These are phyloP conservation scores for Colletotrichum lentis DNA, from an alignment of 2,329 filamentous ascomycete species.

Conservation along the genomic window DNA sequence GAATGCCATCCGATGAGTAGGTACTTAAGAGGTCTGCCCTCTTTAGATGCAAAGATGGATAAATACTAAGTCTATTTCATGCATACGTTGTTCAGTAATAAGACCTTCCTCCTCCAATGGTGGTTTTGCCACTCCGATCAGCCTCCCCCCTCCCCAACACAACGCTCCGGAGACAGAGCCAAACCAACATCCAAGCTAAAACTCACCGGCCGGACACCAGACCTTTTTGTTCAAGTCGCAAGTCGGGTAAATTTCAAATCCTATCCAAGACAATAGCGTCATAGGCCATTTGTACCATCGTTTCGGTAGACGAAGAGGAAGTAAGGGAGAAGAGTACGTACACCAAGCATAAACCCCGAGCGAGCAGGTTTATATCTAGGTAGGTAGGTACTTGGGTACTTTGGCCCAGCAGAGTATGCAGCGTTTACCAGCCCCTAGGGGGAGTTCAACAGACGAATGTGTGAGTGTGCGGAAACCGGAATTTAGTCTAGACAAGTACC, in stretches of 20 bases:
- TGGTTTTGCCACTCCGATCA: neutral
- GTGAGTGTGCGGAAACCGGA: neutral
- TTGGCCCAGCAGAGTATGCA: neutral
- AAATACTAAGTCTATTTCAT: neutral
- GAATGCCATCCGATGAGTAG: no score
- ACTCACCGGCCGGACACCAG: neutral
- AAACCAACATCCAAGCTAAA: neutral
- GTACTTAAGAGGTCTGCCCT: neutral
- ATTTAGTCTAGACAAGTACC: neutral
- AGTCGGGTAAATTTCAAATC: neutral
- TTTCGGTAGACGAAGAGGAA: no score
- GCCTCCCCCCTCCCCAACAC: neutral
- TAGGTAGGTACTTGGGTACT: neutral
- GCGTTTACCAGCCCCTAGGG: neutral
- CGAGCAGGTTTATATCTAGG: no score
- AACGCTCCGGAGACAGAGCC: neutral
- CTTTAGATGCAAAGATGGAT: neutral
- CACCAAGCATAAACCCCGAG: no score
- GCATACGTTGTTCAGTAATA: neutral
- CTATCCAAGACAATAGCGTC: neutral
- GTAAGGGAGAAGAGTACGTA: no score
- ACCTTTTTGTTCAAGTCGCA: neutral
- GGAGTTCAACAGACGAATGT: neutral
- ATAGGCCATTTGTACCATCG: neutral
- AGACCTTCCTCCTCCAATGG: neutral